phyloP scores from a whole-genome alignment of 768 basidiomycete genomes.

The Collybiopsis confluens region DNA sequence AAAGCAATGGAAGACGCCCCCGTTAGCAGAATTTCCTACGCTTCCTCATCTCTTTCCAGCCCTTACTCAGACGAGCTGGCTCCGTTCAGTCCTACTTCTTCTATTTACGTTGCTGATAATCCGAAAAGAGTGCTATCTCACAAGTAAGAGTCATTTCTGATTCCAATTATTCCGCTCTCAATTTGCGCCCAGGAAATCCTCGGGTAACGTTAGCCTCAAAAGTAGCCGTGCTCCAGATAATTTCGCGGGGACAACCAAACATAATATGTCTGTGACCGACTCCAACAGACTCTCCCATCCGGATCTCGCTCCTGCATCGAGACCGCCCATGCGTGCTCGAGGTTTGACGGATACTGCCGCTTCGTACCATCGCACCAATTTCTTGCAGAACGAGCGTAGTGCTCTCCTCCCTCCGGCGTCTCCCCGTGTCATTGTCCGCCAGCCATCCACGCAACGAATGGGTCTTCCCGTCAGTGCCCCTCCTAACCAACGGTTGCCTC shows the following conservation, averaged over 20 bases:
- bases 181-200: conserved; percentile 11
- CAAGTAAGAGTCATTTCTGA: conserved; percentile 12
- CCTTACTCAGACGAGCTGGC: conserved; percentile 29
- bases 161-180: not conserved
- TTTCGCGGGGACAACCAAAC: conserved; percentile 18
- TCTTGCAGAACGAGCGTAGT: conserved; percentile 21
- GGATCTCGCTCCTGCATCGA: conserved; percentile 22
- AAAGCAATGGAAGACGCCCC: conserved; percentile 30
- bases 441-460: conserved; percentile 38
- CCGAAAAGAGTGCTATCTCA: conserved; percentile 1
- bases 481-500: conserved; percentile 43
- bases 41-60: conserved; percentile 44
- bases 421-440: conserved; percentile 36
- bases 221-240: conserved; percentile 10
- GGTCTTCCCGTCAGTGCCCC: conserved; percentile 44
- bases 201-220: conserved; percentile 14
- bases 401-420: conserved; percentile 15
- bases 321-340: conserved; percentile 42
- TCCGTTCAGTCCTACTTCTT: conserved; percentile 4
- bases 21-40: conserved; percentile 47
- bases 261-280: conserved; percentile 27
- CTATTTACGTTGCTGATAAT: not conserved
- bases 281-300: conserved; percentile 30
- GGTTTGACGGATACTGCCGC: conserved; percentile 42
- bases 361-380: conserved; percentile 24